A percentile compares a stretch with the other conserved stretches of the same genome.
phyloP scores from a whole-genome alignment of 208 protist genomes.

The Leishmania arabica region DNA sequence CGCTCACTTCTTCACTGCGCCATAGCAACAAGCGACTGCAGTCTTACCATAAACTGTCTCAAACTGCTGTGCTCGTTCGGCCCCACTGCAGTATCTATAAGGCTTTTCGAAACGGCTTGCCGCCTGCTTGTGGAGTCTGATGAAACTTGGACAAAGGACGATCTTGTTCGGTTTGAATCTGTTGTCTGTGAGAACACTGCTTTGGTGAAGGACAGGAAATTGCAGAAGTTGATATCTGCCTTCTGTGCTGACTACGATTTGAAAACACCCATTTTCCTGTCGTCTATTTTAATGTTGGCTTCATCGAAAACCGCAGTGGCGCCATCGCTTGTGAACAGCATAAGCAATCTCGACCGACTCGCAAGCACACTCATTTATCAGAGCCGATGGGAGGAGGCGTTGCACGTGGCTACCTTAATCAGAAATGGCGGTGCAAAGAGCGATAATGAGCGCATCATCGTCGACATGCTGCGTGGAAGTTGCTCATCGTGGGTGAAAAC shows the following conservation, averaged over 20 bases:
- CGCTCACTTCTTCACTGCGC: constrained; percentile 31
- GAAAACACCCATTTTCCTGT: constrained; percentile 22
- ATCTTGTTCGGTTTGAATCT: constrained; percentile 18
- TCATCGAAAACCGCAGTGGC: background rate
- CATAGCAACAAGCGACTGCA: constrained; percentile 4
- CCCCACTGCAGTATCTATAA: constrained; percentile 2
- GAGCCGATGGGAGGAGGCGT: constrained; percentile 28
- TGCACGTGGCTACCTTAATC: constrained; percentile 20
- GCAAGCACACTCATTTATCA: constrained; percentile 16
- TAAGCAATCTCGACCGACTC: constrained; percentile 29
- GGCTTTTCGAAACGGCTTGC: constrained; percentile 18
- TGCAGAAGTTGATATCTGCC: constrained; percentile 19
- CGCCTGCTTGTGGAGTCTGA: constrained; percentile 7
- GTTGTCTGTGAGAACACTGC: constrained; percentile 9
- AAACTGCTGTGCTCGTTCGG: constrained; percentile 8
- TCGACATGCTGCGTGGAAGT: constrained; percentile 9
- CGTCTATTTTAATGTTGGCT: background rate
- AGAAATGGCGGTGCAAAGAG: background rate
- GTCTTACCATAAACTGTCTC: constrained; percentile 5
- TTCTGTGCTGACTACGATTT: constrained; percentile 36
- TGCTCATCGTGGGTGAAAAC: constrained; percentile 25
- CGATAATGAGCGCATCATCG: constrained; percentile 19
- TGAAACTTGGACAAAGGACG: background rate
- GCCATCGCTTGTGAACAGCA: background rate
- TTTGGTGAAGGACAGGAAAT: constrained; percentile 6